Base-by-base conservation (phyloP, 495 filamentous ascomycete genomes). In the Baudoinia panamericana region DNA sequence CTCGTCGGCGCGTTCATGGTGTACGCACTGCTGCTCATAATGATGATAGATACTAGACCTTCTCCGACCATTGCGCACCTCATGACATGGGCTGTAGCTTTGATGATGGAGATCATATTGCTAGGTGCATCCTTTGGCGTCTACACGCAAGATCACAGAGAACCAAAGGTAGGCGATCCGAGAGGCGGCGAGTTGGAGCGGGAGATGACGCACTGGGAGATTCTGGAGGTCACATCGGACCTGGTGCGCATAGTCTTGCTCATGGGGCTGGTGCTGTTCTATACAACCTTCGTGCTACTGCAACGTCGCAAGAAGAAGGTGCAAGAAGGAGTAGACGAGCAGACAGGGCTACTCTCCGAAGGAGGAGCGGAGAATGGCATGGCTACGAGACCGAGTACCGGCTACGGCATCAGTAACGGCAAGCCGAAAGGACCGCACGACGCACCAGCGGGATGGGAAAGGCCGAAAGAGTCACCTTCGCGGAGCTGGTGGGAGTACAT, bases 401-500 rank as follows among this genome's bases (percentile, higher is more conserved):
- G 60, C 4, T 75, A 79, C 52, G 73, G 73, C 25, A 51, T 67
- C 20, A 63, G 60, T 2, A 51, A 51, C 22, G 46, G 46, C 1
- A 40, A 45, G 16, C 36, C 41, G 3, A 30, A 26, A 15, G 41
- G 41, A 12, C 56, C 65, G 45, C 42, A 54, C 15, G 61, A 61
- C 26, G 54, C 50, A 30, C 63, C 61, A 1, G 64, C 67, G 7
- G 68, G 64, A 9, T 84, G 80, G 80, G 73, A 71, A 39, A 69
- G 77, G 47, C 76, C 78, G 8, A 73, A 69, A n/a, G 71, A 65
- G 11, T 63, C 73, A 27, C 76, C 76, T 4, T 71, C 75, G 4
- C 76, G 78, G 13, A 82, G 71, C 50, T 82, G 84, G 84, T 84
- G 80, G 74, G 90, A 95, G 56, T 97, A 97, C 55, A 63, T 88